These are phyloP conservation scores for Immersiella caudata DNA, from an alignment of 495 filamentous ascomycete genomes.

Conservation along the genomic window DNA sequence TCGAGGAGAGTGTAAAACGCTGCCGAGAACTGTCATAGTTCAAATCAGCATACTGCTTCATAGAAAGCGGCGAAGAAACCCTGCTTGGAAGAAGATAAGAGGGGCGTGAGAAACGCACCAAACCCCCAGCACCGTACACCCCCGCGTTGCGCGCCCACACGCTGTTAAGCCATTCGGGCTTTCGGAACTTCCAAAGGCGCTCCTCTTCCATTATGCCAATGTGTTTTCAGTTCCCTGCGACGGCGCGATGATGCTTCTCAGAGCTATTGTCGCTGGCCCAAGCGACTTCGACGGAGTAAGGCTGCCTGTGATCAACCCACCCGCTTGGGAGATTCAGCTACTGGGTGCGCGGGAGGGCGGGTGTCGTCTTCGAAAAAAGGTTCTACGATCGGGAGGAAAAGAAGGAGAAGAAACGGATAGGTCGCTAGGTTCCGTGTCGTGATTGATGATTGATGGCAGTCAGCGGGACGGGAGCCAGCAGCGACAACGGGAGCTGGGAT, in stretches of 20 bases:
- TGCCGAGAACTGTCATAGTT: slow-evolving; percentile 77
- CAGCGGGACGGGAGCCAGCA: not conserved
- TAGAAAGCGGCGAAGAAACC: not conserved
- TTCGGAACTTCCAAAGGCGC: slow-evolving; percentile 76
- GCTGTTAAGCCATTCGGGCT: slow-evolving; percentile 89
- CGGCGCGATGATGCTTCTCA: not conserved
- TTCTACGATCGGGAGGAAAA: not conserved
- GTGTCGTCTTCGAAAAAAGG: not conserved
- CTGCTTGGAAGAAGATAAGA: not conserved
- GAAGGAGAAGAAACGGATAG: not conserved
- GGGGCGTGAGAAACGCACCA: slow-evolving; percentile 62
- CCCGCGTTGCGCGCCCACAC: slow-evolving; percentile 76
- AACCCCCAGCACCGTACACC: slow-evolving; percentile 82
- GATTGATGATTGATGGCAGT: not conserved
- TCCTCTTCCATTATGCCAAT: slow-evolving; percentile 56
- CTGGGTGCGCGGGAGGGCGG: not conserved
- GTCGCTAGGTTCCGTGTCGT: not conserved
- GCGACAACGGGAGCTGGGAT: slow-evolving; percentile 1
- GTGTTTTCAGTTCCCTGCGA: not conserved
- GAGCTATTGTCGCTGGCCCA: not conserved
- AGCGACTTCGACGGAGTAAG: not conserved
- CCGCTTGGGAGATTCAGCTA: not conserved
- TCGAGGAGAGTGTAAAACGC: slow-evolving; percentile 98
- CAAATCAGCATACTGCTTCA: not conserved
- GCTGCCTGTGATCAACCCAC: not conserved